Evolutionary conservation across 2,329 filamentous ascomycete species (phyloP), one percentile per base, ranked within the genome.

Genomic region (Xylariaceae sp.): DNA sequence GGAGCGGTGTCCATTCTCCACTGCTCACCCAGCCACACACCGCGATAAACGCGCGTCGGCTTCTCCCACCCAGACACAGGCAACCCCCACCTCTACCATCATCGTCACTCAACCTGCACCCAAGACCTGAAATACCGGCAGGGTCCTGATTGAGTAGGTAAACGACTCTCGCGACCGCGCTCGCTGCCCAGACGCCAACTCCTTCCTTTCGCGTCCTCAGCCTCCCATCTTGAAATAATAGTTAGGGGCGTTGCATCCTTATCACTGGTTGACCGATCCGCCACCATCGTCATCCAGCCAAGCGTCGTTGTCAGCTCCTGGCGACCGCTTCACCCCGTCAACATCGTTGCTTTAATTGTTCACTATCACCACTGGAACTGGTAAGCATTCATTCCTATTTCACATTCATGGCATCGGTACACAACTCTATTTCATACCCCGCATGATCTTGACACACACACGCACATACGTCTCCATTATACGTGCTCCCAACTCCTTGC

Each of bases 71-170:
- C 45, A 45, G 46, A 40, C 51, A 47, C 40, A 34, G 44, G 16
- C 31, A n/a, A 31, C 46, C 49, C 50, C 46, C 50, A 48, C 46
- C 43, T 41, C 12, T 48, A 31, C 18, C 40, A 18, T 34, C 49
- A 42, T 52, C 42, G 48, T 57, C 19, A 39, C 34, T 51, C 40
- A 49, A 46, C 50, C 51, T 38, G 43, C 49, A 36, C 54, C 54
- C 49, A 43, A 57, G 54, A 55, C 56, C 54, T 57, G 56, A 54
- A 59, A 59, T 57, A 59, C 54, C 53, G 56, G 56, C 54, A 51
- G 51, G 56, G 54, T 54, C 36, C 50, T 54, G 54, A 52, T 33
- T 45, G 49, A 54, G 41, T 50, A 38, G 14, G 41, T 50, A 38
- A 6, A 42, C 40, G 11, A 43, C 49, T 43, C 45, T 46, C 47